Percentiles rank a stretch among this genome's conserved stretches.
Conservation (phyloP, 2,329 filamentous ascomycete species). For the Talaromyces marneffei region DNA sequence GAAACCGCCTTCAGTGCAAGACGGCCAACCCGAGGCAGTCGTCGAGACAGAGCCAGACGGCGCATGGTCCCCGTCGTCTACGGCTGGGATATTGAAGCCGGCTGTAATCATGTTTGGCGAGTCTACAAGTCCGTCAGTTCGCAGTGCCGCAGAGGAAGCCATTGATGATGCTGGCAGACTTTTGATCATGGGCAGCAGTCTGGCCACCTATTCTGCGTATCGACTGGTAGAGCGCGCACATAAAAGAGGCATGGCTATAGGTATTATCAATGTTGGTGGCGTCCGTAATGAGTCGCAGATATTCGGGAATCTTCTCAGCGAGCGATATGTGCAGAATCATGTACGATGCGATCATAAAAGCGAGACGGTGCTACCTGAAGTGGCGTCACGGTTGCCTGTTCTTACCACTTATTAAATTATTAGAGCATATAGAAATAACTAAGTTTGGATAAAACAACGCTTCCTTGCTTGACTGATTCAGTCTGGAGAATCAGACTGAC, state of each 20-base stretch:
- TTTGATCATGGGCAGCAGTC: conserved; percentile 77
- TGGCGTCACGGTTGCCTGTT: conserved; percentile 27
- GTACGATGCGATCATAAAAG: conserved; percentile 40
- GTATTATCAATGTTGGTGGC: conserved; percentile 68
- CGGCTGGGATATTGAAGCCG: conserved; percentile 80
- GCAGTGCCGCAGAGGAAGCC: conserved; percentile 68
- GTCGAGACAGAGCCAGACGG: conserved; percentile 74
- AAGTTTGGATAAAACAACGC: neutral
- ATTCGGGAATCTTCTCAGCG: conserved; percentile 28
- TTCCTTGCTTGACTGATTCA: neutral
- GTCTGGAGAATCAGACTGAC: neutral
- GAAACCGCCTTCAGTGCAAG: conserved; percentile 50
- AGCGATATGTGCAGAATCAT: conserved; percentile 22
- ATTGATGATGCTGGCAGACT: conserved; percentile 71
- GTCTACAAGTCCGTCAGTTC: conserved; percentile 65
- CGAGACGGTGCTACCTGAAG: conserved; percentile 38
- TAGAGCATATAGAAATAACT: neutral
- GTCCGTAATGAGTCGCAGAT: conserved; percentile 42
- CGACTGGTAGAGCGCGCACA: conserved; percentile 76
- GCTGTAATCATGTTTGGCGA: conserved; percentile 97
- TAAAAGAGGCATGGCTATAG: conserved; percentile 77
- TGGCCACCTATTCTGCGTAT: conserved; percentile 96
- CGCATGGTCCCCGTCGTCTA: conserved; percentile 62
- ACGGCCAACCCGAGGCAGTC: conserved; percentile 43
- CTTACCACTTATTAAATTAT: neutral